phyloP scores from a whole-genome alignment of 2,329 filamentous ascomycete genomes.

The Fusarium sp. region DNA sequence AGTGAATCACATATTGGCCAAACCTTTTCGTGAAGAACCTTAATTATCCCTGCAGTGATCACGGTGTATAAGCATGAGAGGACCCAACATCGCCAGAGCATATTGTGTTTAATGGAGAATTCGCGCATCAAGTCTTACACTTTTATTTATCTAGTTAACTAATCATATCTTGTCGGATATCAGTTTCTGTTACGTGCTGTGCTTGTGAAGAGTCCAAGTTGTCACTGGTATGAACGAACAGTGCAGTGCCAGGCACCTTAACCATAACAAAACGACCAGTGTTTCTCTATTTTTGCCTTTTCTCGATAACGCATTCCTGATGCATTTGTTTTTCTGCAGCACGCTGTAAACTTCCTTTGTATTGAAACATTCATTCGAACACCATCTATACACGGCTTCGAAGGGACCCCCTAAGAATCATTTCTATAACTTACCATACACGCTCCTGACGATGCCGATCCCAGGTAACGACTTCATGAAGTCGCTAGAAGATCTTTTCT shows the following conservation, averaged over 20 bases:
- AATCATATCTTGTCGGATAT: background rate
- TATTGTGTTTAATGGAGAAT: background rate
- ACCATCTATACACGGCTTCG: background rate
- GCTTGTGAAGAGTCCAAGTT: background rate
- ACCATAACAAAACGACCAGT: background rate
- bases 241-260: background rate
- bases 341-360: background rate
- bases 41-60: background rate
- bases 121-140: background rate
- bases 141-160: background rate
- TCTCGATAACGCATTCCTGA: background rate
- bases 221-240: background rate
- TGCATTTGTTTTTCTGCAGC: background rate
- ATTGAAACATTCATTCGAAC: background rate
- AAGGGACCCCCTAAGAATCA: background rate
- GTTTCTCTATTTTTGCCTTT: background rate
- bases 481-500: slow-evolving; percentile 28
- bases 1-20: background rate
- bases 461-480: slow-evolving; percentile 22
- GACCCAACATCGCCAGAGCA: background rate
- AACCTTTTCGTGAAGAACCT: background rate
- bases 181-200: background rate
- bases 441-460: background rate
- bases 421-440: background rate
- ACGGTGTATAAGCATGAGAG: background rate